Evolutionary conservation across 331 rosid species (phyloP).

Genomic region (Cydonia oblonga): DNA sequence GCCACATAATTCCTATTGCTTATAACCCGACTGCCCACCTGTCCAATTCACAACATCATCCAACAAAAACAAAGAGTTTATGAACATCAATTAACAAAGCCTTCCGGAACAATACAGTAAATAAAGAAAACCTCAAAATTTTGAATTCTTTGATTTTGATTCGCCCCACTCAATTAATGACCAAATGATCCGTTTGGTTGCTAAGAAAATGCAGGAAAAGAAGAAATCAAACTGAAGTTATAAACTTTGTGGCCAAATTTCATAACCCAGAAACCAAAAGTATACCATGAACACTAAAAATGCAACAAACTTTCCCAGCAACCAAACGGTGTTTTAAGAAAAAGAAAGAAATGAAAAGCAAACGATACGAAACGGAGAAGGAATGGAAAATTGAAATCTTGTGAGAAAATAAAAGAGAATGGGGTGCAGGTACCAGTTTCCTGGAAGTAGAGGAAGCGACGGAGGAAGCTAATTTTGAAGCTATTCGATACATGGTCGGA

Average conservation of each 20-base stretch:
- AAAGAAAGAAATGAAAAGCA: not conserved
- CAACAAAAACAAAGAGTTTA: not conserved
- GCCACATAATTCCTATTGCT: slow-evolving; percentile 58
- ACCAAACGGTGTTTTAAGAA: not conserved
- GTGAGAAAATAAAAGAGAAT: not conserved
- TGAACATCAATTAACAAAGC: not conserved
- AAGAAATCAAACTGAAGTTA: not conserved
- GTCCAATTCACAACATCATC: slow-evolving; percentile 4
- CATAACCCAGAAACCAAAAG: not conserved
- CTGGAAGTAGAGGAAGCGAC: slow-evolving; percentile 35
- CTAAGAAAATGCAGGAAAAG: not conserved
- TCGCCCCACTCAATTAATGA: not conserved
- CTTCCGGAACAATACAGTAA: not conserved
- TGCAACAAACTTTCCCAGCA: not conserved
- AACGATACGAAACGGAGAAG: not conserved
- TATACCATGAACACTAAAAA: not conserved
- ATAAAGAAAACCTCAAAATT: not conserved
- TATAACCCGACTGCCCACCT: slow-evolving; percentile 38
- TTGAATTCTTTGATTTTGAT: not conserved
- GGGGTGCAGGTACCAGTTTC: slow-evolving; percentile 36
- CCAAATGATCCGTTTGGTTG: not conserved
- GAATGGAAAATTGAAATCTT: not conserved
- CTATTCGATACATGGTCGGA: slow-evolving; percentile 61
- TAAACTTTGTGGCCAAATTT: not conserved
- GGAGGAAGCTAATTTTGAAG: slow-evolving; percentile 52